These are phyloP conservation scores for Suaeda aralocaspica DNA, from an alignment of 148 eudicot genomes.

Conservation along the genomic window DNA sequence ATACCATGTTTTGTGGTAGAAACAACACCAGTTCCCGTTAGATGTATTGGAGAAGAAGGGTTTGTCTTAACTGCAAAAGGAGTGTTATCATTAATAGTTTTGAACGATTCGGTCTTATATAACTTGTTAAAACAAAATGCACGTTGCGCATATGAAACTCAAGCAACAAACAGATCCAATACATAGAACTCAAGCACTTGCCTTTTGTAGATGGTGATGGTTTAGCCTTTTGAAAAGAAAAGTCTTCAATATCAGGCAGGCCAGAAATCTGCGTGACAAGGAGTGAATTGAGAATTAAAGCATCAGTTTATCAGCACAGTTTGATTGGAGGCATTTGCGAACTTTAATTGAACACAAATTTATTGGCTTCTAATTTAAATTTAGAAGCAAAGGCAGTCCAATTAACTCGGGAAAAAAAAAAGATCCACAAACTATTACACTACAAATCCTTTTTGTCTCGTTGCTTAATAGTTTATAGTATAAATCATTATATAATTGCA, in stretches of 20 bases:
- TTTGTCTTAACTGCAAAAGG: conserved; percentile 20
- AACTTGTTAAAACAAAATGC: conserved; percentile 1
- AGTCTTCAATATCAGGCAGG: conserved; percentile 84
- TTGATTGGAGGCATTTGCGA: neutral
- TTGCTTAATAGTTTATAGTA: neutral
- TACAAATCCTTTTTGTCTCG: no score
- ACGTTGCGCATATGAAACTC: neutral
- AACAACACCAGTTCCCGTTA: conserved; percentile 11
- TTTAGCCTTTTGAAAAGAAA: conserved; percentile 41
- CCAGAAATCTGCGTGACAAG: conserved; percentile 21
- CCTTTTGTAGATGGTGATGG: conserved; percentile 36
- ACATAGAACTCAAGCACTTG: conserved; percentile 26
- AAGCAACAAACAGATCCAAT: neutral
- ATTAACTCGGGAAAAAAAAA: no score
- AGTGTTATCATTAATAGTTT: conserved; percentile 7
- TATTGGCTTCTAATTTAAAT: no score
- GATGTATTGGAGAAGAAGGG: conserved; percentile 16
- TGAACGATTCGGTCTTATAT: neutral
- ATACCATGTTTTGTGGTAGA: conserved; percentile 23
- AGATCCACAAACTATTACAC: no score
- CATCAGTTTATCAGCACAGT: neutral
- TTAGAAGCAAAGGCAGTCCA: neutral
- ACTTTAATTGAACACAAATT: neutral
- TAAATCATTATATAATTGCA: no score
- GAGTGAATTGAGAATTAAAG: neutral